Evolutionary conservation across 768 basidiomycete genomes (phyloP), one percentile per base, ranked within the genome.

Genomic region (Termitomyces sp.): DNA sequence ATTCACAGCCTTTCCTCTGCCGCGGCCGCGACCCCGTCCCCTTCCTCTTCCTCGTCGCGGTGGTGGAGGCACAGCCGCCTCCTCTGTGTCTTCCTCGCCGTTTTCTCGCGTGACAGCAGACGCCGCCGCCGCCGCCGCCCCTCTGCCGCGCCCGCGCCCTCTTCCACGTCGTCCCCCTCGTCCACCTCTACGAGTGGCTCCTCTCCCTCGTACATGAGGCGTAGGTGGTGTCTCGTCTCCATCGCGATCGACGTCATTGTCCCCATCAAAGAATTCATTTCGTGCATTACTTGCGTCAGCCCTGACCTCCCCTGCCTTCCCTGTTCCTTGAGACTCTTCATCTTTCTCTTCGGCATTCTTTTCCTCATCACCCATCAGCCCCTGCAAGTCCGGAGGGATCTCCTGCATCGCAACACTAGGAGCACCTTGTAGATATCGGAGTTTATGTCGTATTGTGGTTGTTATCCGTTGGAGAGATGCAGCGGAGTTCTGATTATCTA

Each of bases 351-450:
- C 65, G 33, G 50, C 54, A 53, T 59, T 60, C 54, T 54, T 60
- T 46, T 57, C 63, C 58, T 62, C 68, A 63, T 87, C 84, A 4
- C 79, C 83, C 27, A 95, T 69, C 64, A 91, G 79, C 1, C 83
- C 88, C 58, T 86, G 87, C 15, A 99, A 73, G 63, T 95, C 89
- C 0, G 95, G 95, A 3, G 97, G 96, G 25, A 98, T 91, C 70
- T 98, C 94, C 64, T 94, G 91, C 91, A 98, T 90, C 60, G 85
- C 85, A 10, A 98, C 92, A 66, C 91, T 94, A n/a, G 96, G 96
- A 39, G 96, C 97, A 31, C 95, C 94, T 57, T 94, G 89, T 13
- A 98, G 75, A 68, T 94, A 98, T 29, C 96, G 79, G 41, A 99
- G 74, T 68, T 96, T 94, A 63, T 88, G 93, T 25, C 88, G 83